Evolutionary conservation across 306 rosid genomes (phyloP).

Genomic region (Castanea crenata): DNA sequence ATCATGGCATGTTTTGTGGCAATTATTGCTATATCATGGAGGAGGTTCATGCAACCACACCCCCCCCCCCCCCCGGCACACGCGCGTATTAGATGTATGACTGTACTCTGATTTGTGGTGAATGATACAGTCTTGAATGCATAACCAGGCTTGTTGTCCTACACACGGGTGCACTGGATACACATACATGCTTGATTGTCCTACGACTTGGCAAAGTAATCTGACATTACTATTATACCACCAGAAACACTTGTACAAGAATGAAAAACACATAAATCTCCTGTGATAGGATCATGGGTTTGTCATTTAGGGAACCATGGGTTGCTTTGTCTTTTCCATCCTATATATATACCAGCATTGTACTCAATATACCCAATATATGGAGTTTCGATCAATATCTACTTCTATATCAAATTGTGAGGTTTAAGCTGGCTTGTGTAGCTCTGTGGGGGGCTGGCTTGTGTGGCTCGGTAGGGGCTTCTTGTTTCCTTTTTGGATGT

Average conservation of each 20-base stretch:
- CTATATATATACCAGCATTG: not conserved
- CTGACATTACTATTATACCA: not conserved
- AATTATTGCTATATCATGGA: not conserved
- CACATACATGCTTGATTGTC: not conserved
- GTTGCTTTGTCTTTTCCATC: not conserved
- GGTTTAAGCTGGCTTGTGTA: not conserved
- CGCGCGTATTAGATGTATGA: not conserved
- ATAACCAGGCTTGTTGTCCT: not conserved
- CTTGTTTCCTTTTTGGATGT: not conserved
- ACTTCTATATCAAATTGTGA: not conserved
- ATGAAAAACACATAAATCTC: not conserved
- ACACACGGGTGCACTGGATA: not conserved
- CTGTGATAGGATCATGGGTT: not conserved
- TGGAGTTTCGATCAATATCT: not conserved
- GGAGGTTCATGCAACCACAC: constrained; percentile 7
- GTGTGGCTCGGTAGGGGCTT: too few relatives aligned
- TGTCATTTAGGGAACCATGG: not conserved
- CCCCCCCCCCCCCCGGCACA: too few relatives aligned
- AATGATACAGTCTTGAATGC: not conserved
- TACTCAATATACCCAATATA: not conserved
- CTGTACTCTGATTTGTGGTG: not conserved
- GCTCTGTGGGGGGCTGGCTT: too few relatives aligned
- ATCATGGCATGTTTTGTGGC: constrained; percentile 11
- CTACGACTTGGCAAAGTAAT: not conserved
- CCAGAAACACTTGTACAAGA: not conserved